Evolutionary conservation across 805 yeast genomes (phyloP).

Genomic region (Ogataea trehaloabstinens): DNA sequence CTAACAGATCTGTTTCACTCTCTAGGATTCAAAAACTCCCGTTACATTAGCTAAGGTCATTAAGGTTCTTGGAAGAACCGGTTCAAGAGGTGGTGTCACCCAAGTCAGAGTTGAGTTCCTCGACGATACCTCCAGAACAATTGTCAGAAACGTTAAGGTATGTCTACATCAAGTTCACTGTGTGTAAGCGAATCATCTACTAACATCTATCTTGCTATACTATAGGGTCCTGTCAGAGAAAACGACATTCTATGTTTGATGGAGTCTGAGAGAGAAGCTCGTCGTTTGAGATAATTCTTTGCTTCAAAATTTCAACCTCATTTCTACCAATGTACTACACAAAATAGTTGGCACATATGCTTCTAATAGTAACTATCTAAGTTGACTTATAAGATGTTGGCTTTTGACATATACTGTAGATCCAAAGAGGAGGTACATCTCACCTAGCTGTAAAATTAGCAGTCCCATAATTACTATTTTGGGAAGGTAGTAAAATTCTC

Average conservation of each 20-base stretch:
- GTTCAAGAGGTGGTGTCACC: conserved; percentile 99
- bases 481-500: conserved; percentile 1
- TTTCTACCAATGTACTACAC: conserved; percentile 7
- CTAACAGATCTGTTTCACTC: too few relatives aligned
- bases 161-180: too few relatives aligned
- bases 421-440: too few relatives aligned
- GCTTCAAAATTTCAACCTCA: conserved; percentile 10
- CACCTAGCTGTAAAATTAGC: too few relatives aligned
- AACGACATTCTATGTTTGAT: conserved; percentile 97
- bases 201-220: conserved; percentile 7
- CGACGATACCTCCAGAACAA: conserved; percentile 92
- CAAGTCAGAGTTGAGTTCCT: conserved; percentile 97
- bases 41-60: conserved; percentile 99
- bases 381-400: not conserved
- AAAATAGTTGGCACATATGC: conserved; percentile 14
- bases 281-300: conserved; percentile 72
- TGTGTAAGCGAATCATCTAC: conserved; percentile 2
- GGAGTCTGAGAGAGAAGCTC: conserved; percentile 99
- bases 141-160: conserved; percentile 88
- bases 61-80: conserved; percentile 99
- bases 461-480: not conserved
- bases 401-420: too few relatives aligned
- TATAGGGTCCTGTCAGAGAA: conserved; percentile 88
- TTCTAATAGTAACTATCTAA: conserved; percentile 2
- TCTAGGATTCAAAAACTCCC: conserved; percentile 70